Conservation (phyloP, 2,329 filamentous ascomycete genomes). For the Aciculosporium take region DNA sequence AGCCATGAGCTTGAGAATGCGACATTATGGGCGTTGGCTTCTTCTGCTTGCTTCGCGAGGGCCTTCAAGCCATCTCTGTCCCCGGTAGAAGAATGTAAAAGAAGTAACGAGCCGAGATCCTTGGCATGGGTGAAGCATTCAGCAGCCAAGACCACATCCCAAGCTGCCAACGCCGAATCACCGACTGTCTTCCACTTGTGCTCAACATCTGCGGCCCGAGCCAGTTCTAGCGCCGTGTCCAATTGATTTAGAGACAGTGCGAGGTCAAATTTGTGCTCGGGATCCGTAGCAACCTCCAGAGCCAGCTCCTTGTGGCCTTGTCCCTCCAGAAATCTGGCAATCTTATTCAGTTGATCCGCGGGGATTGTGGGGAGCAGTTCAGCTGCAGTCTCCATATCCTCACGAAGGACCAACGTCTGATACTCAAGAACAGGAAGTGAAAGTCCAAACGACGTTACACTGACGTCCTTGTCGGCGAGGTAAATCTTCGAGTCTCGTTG, state of each 20-base stretch:
- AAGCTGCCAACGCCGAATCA: slow-evolving; percentile 72
- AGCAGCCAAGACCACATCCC: slow-evolving; percentile 78
- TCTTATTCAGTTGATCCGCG: slow-evolving; percentile 92
- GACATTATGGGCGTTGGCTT: slow-evolving; percentile 74
- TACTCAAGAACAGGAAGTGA: slow-evolving; percentile 92
- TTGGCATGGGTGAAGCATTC: slow-evolving; percentile 88
- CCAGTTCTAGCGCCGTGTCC: slow-evolving; percentile 72
- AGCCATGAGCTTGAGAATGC: slow-evolving; percentile 87
- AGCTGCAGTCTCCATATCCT: slow-evolving; percentile 80
- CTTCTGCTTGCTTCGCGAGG: slow-evolving; percentile 61
- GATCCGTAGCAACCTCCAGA: slow-evolving; percentile 83
- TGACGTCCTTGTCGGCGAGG: slow-evolving; percentile 88
- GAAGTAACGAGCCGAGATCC: slow-evolving; percentile 75
- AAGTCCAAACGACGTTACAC: slow-evolving; percentile 76
- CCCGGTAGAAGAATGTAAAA: slow-evolving; percentile 76
- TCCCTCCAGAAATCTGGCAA: slow-evolving; percentile 90
- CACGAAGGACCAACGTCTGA: slow-evolving; percentile 86
- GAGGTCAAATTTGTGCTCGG: slow-evolving; percentile 93
- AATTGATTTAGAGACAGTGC: slow-evolving; percentile 72
- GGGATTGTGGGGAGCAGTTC: slow-evolving; percentile 77
- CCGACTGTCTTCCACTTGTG: slow-evolving; percentile 98
- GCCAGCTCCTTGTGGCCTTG: slow-evolving; percentile 95
- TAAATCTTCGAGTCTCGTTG: slow-evolving; percentile 92
- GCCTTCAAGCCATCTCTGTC: slow-evolving; percentile 59
- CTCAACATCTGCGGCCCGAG: slow-evolving; percentile 69